Base-by-base conservation (phyloP, 805 yeast genomes). In the Wickerhamomyces pijperi region DNA sequence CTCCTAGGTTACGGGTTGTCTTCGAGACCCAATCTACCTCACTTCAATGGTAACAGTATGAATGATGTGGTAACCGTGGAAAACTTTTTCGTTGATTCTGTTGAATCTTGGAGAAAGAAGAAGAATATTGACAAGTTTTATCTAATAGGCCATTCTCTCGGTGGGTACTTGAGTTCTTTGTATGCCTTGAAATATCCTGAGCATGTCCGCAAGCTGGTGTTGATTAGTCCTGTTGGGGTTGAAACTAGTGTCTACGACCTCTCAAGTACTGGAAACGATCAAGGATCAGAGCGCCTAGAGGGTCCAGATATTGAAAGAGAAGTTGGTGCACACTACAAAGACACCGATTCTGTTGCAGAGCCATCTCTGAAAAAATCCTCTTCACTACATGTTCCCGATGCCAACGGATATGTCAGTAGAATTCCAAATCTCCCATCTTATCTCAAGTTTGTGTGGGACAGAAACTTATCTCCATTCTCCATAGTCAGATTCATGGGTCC, bases 181-280 rank as follows among this genome's bases (percentile, higher is more conserved):
- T 81, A 77, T 54, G 65, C 82, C 2, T 47, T 76, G 37, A 72
- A 61, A 44, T 67, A 75, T 46, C 82, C 84, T 0, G 53, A 65
- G 2, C 60, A 66, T 19, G 64, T 81, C 6, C 55, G 62, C 9
- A 67, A 70, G 43, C 56, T 81, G 48, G 63, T 80, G 2, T 62
- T 80, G 19, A 67, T 78, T 11, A 73, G 82, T 38, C 88, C 88
- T 0, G 87, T 82, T 7, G 88, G 88, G 1, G 74, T 81, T 12
- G 88, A 81, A 48, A 63, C 79, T 36, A 73, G 75, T 38, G 70
- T 45, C 4, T 58, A 47, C 43, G 61, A 58, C 36, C 35, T 56
- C 5, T 36, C 49, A 13, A 9, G 36, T 9, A 29, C 39, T 11
- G 4, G 35, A n/a, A 20, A 25, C 0, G 12, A 34, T 2, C n/a